These are phyloP conservation scores for Venturia pyrina DNA, from an alignment of 2,329 filamentous ascomycete species.

Conservation along the genomic window DNA sequence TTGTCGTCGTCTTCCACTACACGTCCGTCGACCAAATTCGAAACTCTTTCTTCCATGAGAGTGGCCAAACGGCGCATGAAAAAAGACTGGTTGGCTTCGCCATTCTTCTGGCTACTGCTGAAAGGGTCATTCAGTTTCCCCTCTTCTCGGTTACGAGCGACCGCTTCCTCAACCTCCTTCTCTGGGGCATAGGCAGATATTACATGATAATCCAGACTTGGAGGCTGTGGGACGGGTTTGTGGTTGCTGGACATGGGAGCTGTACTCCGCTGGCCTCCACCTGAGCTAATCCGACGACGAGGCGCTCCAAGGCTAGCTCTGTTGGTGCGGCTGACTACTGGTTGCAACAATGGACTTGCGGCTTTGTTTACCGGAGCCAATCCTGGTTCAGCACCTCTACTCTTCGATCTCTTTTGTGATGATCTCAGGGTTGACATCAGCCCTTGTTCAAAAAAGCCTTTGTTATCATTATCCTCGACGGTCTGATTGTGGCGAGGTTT, in stretches of 20 bases:
- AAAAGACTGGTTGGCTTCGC: background rate
- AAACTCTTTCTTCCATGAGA: background rate
- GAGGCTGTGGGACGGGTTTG: background rate
- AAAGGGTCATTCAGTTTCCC: background rate
- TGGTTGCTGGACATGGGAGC: conserved; percentile 3
- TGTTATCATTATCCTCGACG: background rate
- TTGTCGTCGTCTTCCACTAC: conserved; percentile 4
- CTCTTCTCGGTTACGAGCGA: background rate
- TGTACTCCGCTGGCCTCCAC: background rate
- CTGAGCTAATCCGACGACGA: background rate
- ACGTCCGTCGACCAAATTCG: background rate
- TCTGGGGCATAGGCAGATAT: background rate
- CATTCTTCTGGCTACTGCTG: background rate
- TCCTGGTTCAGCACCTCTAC: background rate
- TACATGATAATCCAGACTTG: background rate
- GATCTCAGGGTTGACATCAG: background rate
- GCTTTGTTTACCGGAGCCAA: background rate
- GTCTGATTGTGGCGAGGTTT: background rate
- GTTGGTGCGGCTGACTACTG: background rate
- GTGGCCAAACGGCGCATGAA: background rate
- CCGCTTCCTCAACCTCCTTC: background rate
- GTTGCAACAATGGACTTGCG: background rate
- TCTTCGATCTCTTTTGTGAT: background rate
- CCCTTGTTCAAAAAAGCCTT: background rate
- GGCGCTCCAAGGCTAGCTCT: background rate